These are phyloP conservation scores for Hymenoscyphus scutula DNA, from an alignment of 2,329 filamentous ascomycete genomes.

Conservation along the genomic window DNA sequence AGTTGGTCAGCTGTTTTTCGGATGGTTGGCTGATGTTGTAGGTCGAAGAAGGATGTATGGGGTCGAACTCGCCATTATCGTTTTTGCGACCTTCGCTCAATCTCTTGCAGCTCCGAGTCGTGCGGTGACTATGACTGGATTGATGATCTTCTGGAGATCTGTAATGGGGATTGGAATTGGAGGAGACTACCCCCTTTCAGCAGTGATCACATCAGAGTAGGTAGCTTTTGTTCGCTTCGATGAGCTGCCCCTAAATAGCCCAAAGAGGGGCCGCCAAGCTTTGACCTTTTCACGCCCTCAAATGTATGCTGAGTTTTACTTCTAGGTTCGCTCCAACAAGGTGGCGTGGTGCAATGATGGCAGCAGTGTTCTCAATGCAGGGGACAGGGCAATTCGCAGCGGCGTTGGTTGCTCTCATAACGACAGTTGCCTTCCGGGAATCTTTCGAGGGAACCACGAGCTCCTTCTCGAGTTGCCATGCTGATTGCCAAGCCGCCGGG, in stretches of 20 bases:
- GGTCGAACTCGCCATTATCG: constrained; percentile 70
- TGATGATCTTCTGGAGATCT: constrained; percentile 73
- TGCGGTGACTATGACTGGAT: constrained; percentile 56
- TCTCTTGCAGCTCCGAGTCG: constrained; percentile 60
- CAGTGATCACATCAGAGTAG: constrained; percentile 68
- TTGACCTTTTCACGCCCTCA: not conserved
- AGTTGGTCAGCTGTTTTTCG: constrained; percentile 74
- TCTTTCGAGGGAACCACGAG: constrained; percentile 45
- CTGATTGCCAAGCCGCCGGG: constrained; percentile 64
- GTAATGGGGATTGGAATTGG: constrained; percentile 78
- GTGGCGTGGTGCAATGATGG: constrained; percentile 82
- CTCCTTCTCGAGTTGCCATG: constrained; percentile 52
- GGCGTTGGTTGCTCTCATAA: constrained; percentile 68
- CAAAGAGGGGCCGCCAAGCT: not conserved
- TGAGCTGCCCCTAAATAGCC: not conserved
- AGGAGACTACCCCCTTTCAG: constrained; percentile 77
- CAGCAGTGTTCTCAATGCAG: constrained; percentile 81
- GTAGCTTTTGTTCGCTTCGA: constrained; percentile 23
- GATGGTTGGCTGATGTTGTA: constrained; percentile 71
- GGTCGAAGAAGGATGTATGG: constrained; percentile 83
- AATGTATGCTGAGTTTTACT: not conserved
- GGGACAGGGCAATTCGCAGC: constrained; percentile 75
- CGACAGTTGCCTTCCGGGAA: constrained; percentile 61
- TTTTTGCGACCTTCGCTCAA: constrained; percentile 67
- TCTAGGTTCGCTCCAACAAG: constrained; percentile 72